Conservation (phyloP, 495 filamentous ascomycete genomes). For the Rostrohypoxylon terebratum region DNA sequence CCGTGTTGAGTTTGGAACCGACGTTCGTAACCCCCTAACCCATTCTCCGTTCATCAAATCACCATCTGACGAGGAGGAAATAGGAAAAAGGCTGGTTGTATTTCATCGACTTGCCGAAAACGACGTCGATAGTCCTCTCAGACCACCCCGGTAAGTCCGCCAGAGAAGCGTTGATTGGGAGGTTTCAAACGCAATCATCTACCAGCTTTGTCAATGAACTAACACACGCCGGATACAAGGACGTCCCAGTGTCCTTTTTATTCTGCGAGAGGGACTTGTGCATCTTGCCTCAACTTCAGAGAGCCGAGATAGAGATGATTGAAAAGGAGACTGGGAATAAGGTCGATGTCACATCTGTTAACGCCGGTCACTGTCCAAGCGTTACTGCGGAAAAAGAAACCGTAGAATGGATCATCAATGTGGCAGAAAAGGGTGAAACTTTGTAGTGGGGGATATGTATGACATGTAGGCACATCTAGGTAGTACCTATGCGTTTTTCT, state of each 20-base stretch:
- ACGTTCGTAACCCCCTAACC: constrained; percentile 36
- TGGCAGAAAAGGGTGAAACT: constrained; percentile 16
- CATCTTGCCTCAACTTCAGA: constrained; percentile 53
- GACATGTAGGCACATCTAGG: no score
- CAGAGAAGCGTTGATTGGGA: constrained; percentile 8
- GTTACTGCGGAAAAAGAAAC: constrained; percentile 28
- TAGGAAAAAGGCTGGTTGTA: constrained; percentile 47
- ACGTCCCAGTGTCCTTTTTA: constrained; percentile 62
- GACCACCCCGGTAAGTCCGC: constrained; percentile 34
- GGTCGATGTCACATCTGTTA: constrained; percentile 50
- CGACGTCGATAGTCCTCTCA: constrained; percentile 32
- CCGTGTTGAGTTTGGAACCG: constrained; percentile 14
- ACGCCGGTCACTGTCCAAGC: constrained; percentile 48
- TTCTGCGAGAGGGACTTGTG: constrained; percentile 60
- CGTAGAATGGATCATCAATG: constrained; percentile 38
- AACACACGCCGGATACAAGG: constrained; percentile 60
- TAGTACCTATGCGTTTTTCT: no score
- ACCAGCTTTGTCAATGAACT: constrained; percentile 47
- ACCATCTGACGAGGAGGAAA: not conserved
- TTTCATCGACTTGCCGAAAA: constrained; percentile 17
- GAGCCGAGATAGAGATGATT: constrained; percentile 49
- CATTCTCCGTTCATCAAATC: not conserved
- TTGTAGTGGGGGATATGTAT: not conserved
- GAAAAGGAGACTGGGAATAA: constrained; percentile 49
- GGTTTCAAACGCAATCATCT: constrained; percentile 45